These are phyloP conservation scores for Xerocomus brunneocitrinus DNA, from an alignment of 768 basidiomycete genomes.

Conservation along the genomic window DNA sequence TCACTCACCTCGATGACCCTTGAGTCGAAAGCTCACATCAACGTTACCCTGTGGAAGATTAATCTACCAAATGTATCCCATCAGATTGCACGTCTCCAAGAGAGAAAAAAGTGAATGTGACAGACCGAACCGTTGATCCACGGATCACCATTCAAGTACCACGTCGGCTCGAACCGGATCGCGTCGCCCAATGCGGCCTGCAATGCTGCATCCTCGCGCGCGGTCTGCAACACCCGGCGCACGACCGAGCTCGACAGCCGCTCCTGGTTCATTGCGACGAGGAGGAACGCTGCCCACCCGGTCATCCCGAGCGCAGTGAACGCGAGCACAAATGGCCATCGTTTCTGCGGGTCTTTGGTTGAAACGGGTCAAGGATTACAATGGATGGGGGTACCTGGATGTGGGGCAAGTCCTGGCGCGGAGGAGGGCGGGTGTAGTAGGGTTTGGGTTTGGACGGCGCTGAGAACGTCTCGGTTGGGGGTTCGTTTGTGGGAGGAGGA, in stretches of 20 bases:
- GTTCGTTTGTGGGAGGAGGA: slow-evolving; percentile 27
- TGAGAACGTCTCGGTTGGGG: slow-evolving; percentile 38
- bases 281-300: slow-evolving; percentile 66
- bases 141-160: slow-evolving; percentile 73
- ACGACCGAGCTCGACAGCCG: slow-evolving; percentile 73
- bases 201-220: slow-evolving; percentile 50
- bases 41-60: slow-evolving; percentile 72
- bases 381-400: slow-evolving; percentile 31
- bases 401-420: slow-evolving; percentile 39
- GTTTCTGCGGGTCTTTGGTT: slow-evolving; percentile 22
- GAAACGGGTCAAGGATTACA: background rate
- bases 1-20: slow-evolving; percentile 59
- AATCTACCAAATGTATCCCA: slow-evolving; percentile 40
- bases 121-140: slow-evolving; percentile 63
- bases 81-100: background rate
- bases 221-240: slow-evolving; percentile 56
- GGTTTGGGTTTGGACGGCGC: slow-evolving; percentile 41
- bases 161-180: slow-evolving; percentile 31
- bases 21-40: slow-evolving; percentile 71
- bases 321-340: slow-evolving; percentile 56
- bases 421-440: slow-evolving; percentile 41
- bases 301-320: slow-evolving; percentile 49
- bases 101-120: slow-evolving; percentile 6
- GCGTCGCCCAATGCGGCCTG: slow-evolving; percentile 58
- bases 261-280: slow-evolving; percentile 71